Percentiles rank a stretch among this genome's conserved stretches.
Conservation (phyloP, 495 filamentous ascomycete species). For the Podospora didyma region DNA sequence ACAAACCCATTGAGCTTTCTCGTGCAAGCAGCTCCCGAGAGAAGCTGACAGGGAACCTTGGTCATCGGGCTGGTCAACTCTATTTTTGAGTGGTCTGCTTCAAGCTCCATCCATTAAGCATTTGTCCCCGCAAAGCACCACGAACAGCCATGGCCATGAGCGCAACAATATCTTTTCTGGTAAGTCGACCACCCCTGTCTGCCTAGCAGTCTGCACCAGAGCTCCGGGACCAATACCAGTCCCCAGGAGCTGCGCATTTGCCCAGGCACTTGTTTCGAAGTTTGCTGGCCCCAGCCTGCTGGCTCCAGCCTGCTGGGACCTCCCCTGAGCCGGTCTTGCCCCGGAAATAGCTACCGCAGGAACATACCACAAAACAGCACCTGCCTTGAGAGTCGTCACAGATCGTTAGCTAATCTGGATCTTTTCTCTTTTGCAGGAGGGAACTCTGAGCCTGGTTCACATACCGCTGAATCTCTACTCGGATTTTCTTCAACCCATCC, state of each 20-base stretch:
- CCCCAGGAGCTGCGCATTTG: not conserved
- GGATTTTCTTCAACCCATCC: conserved; percentile 75
- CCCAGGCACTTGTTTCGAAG: not conserved
- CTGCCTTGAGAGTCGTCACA: no score
- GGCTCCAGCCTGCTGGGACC: not conserved
- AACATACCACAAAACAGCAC: no score
- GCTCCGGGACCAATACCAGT: not conserved
- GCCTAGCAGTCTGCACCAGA: not conserved
- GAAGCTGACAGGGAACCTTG: not conserved
- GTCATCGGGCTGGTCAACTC: no score
- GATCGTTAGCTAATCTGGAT: not conserved
- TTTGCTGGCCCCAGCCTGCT: no score
- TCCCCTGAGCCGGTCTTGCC: not conserved
- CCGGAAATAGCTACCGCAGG: no score
- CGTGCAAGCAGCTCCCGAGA: no score
- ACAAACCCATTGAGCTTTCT: no score
- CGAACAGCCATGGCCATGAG: conserved; percentile 34
- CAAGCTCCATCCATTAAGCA: not conserved
- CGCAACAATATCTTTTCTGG: conserved; percentile 54
- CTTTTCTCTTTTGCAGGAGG: conserved; percentile 56
- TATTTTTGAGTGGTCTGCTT: no score
- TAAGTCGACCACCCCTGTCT: conserved; percentile 27
- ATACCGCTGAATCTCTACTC: conserved; percentile 82
- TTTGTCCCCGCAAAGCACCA: not conserved
- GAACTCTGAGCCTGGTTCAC: conserved; percentile 81